Conservation (phyloP, 345 rosid species). For the Eucalyptus marginata region DNA sequence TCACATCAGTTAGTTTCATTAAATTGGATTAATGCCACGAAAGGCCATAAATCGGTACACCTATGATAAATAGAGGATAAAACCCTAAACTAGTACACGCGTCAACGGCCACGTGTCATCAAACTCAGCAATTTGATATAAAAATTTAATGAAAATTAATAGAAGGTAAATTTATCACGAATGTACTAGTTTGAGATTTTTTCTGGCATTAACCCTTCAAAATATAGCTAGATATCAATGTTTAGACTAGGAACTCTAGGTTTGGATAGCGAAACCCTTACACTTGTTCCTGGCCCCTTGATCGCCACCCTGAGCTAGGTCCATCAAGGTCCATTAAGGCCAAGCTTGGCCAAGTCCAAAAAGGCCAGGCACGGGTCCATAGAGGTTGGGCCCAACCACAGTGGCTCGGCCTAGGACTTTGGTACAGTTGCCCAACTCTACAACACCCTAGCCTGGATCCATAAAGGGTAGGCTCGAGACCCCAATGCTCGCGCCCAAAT, state of each 20-base stretch:
- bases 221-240: no score
- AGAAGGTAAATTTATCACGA: fast-evolving
- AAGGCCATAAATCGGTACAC: no score
- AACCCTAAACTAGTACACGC: no score
- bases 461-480: background rate
- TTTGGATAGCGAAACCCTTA: background rate
- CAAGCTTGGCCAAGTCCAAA: background rate
- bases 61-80: no score
- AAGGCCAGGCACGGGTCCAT: background rate
- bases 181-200: no score
- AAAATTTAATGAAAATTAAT: no score
- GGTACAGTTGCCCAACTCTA: background rate
- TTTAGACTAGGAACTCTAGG: no score
- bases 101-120: fast-evolving
- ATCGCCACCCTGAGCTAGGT: fast-evolving
- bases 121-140: no score
- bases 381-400: background rate
- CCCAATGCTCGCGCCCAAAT: background rate
- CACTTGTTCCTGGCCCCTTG: background rate
- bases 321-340: background rate
- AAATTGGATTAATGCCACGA: no score
- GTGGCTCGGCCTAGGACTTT: background rate
- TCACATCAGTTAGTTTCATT: no score
- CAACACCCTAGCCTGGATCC: background rate
- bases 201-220: no score